Base-by-base conservation (phyloP, 306 rosid genomes). In the Prunus fruticosa region DNA sequence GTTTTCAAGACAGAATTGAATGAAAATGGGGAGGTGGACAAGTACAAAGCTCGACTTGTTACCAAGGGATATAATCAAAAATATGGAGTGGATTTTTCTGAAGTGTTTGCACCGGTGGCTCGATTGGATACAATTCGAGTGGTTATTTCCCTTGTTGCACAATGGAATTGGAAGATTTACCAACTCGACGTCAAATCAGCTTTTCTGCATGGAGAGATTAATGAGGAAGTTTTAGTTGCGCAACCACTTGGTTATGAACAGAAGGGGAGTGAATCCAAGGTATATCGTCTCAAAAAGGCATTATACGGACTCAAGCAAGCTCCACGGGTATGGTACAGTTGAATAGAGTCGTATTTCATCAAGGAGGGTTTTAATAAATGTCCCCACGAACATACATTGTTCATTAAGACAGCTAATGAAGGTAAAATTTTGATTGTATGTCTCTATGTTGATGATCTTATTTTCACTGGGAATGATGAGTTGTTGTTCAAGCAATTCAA, bases 1-100 rank as follows among this genome's bases (percentile, higher is more conserved):
- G 2, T 57, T 5, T 54, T 54, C 19, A 57, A 72, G 19, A 72
- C 67, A 2, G 57, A 72, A 14, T 9, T 72, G 3, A 72, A 72
- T 57, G 67, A 19, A n/a, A 72, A 57, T 34, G 50, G 64, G 7
- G 61, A 71, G 8, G 75, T 71, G 25, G 75, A 71, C 12, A 71
- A 71, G 30, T 51, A 57, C 30, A 72, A 72, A 3, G 54, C 76
- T 9, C 6, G 67, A 20, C 22, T 72, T 6, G 67, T 34, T 7
- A 56, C 14, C 0, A 54, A 72, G 50, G 47, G 75, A 4, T 71
- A 71, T 3, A 0, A 46, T 5, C 32, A 57, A 8, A 52, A 10
- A 34, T 5, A 30, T 52, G 64, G 75, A 13, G 28, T 30, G 0
- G 28, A 52, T 3, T 50, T 32, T 4, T 32, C 34, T 32, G 34